phyloP scores from a whole-genome alignment of 495 filamentous ascomycete species.

The Penicillium bialowiezense region DNA sequence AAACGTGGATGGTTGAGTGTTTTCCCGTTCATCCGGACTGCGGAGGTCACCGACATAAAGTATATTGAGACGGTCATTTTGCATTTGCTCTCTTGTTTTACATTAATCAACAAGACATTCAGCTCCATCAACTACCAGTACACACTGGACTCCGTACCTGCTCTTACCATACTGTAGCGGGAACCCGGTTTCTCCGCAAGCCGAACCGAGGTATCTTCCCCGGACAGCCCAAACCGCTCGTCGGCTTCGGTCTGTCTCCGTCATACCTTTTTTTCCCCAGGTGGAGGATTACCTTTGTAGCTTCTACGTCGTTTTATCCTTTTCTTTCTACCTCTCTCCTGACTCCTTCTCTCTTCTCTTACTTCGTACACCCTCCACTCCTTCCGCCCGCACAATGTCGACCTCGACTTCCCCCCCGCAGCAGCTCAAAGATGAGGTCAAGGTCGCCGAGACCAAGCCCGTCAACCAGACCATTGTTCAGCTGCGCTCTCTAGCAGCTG shows the following conservation, averaged over 20 bases:
- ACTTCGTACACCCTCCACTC: constrained; percentile 4
- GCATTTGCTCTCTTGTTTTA: too few relatives aligned
- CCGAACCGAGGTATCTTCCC: constrained; percentile 33
- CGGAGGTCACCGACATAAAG: not conserved
- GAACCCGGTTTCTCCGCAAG: constrained; percentile 17
- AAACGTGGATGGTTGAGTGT: constrained; percentile 13
- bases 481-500: constrained; percentile 79
- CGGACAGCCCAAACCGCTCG: constrained; percentile 13
- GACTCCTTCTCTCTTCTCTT: constrained; percentile 7
- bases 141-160: too few relatives aligned
- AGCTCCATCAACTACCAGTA: too few relatives aligned
- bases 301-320: not conserved
- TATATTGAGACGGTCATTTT: too few relatives aligned
- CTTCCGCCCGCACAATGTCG: constrained; percentile 24
- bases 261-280: constrained; percentile 7
- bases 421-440: constrained; percentile 33
- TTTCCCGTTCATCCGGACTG: constrained; percentile 29
- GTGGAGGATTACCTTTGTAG: constrained; percentile 3
- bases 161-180: too few relatives aligned
- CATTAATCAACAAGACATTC: too few relatives aligned
- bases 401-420: constrained; percentile 31
- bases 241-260: constrained; percentile 17
- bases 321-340: not conserved
- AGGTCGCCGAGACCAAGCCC: constrained; percentile 32
- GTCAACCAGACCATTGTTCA: constrained; percentile 45